phyloP scores from a whole-genome alignment of 108 stramenopile species.

The Chaetoceros tenuissimus region DNA sequence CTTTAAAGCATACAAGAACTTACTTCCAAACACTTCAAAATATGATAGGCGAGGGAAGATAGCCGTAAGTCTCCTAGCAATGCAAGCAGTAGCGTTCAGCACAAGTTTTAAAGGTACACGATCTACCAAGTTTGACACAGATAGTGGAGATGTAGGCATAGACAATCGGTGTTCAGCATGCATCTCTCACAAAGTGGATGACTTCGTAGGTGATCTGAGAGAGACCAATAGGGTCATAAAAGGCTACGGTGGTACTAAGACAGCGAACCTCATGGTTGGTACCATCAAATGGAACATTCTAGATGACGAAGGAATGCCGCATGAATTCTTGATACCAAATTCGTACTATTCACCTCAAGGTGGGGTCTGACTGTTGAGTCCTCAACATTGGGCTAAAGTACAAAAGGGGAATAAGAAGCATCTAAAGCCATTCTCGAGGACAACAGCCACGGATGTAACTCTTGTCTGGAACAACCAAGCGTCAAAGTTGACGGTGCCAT shows the following conservation, averaged over 20 bases:
- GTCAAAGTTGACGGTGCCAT: no score
- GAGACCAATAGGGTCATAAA: neutral
- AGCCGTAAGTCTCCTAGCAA: neutral
- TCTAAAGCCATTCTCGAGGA: no score
- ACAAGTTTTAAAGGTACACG: conserved; percentile 10
- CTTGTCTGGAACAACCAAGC: no score
- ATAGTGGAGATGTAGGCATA: conserved; percentile 3
- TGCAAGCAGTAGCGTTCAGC: neutral
- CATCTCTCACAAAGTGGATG: conserved; percentile 5
- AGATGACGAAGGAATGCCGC: conserved; percentile 4
- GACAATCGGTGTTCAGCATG: conserved; percentile 7
- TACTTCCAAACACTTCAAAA: neutral
- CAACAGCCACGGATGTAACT: no score
- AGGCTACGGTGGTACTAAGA: neutral
- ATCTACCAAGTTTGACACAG: conserved; percentile 4
- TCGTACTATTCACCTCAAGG: neutral
- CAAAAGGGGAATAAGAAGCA: neutral
- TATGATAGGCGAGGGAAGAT: neutral
- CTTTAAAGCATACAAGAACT: no score
- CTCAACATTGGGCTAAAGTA: neutral
- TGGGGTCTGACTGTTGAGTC: neutral
- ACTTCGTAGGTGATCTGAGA: conserved; percentile 7
- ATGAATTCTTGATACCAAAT: neutral
- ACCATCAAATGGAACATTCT: neutral
- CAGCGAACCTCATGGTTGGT: neutral